A percentile compares a stretch with the other conserved stretches of the same genome.
Evolutionary conservation across 1,139 yeast genomes (phyloP).

Genomic region (Saccharomyces hybrid): DNA sequence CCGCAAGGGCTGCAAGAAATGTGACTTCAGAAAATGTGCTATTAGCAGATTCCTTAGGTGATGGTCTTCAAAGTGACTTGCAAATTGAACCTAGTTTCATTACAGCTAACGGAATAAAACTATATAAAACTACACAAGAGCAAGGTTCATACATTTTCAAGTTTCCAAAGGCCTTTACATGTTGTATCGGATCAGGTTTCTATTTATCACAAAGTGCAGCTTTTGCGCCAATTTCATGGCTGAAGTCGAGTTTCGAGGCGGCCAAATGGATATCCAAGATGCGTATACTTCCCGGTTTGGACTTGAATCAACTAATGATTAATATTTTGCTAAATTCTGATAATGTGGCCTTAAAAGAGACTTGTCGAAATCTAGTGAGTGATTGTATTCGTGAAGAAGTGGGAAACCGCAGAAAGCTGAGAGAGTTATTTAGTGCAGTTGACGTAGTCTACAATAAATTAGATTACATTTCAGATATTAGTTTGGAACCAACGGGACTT

Average conservation of each 20-base stretch:
- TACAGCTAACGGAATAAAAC: slow-evolving; percentile 41
- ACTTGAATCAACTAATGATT: slow-evolving; percentile 41
- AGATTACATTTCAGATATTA: slow-evolving; percentile 47
- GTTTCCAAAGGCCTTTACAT: slow-evolving; percentile 48
- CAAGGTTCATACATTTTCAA: slow-evolving; percentile 56
- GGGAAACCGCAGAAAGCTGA: slow-evolving; percentile 35
- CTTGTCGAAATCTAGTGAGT: not conserved
- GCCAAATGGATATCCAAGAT: slow-evolving; percentile 50
- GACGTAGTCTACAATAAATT: slow-evolving; percentile 33
- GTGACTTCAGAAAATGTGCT: not conserved
- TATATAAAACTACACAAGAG: slow-evolving; percentile 42
- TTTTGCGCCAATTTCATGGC: slow-evolving; percentile 56
- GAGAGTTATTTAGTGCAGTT: slow-evolving; percentile 29
- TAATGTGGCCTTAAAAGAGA: slow-evolving; percentile 29
- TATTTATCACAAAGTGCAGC: slow-evolving; percentile 48
- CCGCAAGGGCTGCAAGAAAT: not conserved
- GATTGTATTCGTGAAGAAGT: slow-evolving; percentile 37
- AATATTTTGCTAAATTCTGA: slow-evolving; percentile 41
- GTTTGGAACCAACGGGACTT: slow-evolving; percentile 44
- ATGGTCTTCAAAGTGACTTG: slow-evolving; percentile 14
- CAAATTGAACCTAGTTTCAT: slow-evolving; percentile 43
- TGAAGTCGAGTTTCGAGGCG: slow-evolving; percentile 41
- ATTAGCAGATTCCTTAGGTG: not conserved
- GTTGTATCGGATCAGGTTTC: slow-evolving; percentile 47
- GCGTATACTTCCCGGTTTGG: slow-evolving; percentile 40